Base-by-base conservation (phyloP, 805 yeast genomes). In the Myxozyma sirexii region DNA sequence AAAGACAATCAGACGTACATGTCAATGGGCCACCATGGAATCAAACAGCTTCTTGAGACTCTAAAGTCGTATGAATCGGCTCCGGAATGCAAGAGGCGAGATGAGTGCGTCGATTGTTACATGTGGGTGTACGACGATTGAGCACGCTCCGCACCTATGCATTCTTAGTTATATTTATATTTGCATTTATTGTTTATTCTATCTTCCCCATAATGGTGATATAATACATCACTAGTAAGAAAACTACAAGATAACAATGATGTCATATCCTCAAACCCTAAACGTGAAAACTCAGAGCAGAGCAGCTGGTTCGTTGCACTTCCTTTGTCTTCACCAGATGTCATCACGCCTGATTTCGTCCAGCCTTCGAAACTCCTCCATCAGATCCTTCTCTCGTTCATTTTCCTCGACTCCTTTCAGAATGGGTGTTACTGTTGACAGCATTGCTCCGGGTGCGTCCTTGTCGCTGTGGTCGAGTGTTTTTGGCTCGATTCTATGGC, bases 1-100 rank as follows among this genome's bases (percentile, higher is more conserved):
- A 80, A 81, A 2, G 98, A 94, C 67, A 76, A 81, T 64, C 97
- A 97, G 1, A 93, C 97, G 97, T 86, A 84, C 69, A 92, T 92
- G 15, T 90, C 87, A 68, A 75, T 94, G 73, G 78, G 88, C 63
- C 90, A 93, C 73, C 99, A 94, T 73, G 79, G 97, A 45, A 90
- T 94, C 54, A 94, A 88, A 68, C 87, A 91, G 0, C 96, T 94
- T 2, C 90, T 94, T 71, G 87, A 87, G 15, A 82, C 94, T 6
- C 76, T 94, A 13, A 71, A 79, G 68, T 80, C 76, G 2, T 91
- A 92, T 72, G 90, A 93, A 65, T 82, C 79, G 44, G 87, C 96
- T 0, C 92, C 98, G 0, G 71, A 71, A 35, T 93, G 98, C 71
- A 39, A 12, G 27, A 23, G 45, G 48, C 31, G 58, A 21, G 48